These are phyloP conservation scores for Casuarina cunninghamiana DNA, from an alignment of 306 rosid species.

Conservation along the genomic window DNA sequence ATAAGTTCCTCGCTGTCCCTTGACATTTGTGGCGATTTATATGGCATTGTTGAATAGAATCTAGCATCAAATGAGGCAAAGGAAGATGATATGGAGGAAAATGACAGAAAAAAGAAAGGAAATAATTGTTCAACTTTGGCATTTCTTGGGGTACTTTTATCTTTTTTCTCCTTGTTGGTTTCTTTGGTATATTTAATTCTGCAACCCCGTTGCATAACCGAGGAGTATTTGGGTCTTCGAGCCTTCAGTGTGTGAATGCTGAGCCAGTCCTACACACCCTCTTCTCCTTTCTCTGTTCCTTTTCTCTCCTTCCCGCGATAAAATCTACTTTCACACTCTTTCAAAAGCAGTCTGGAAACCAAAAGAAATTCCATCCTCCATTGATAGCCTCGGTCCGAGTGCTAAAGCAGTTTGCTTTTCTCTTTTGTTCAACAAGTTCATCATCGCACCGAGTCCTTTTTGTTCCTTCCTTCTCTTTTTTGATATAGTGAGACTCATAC, in stretches of 20 bases:
- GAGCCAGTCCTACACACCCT: slow-evolving; percentile 20
- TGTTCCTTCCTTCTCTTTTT: too few species aligned
- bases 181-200: neutral
- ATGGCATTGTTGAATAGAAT: slow-evolving; percentile 6
- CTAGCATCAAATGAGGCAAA: neutral
- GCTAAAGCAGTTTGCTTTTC: slow-evolving; percentile 63
- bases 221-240: neutral
- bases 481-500: neutral
- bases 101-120: neutral
- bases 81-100: neutral
- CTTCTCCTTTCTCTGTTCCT: slow-evolving; percentile 1
- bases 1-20: slow-evolving; percentile 10
- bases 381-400: slow-evolving; percentile 59
- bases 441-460: slow-evolving; percentile 23
- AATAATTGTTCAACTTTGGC: neutral
- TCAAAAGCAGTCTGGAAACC: slow-evolving; percentile 32
- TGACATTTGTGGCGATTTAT: neutral
- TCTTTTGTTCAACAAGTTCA: slow-evolving; percentile 44
- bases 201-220: neutral
- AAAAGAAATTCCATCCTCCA: slow-evolving; percentile 44
- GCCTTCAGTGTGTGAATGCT: slow-evolving; percentile 26
- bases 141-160: neutral
- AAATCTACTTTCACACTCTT: slow-evolving; percentile 29
- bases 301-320: slow-evolving; percentile 20
- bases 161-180: neutral